These are phyloP conservation scores for Ambrosia trifida DNA, from an alignment of 129 eudicot species.

Conservation along the genomic window DNA sequence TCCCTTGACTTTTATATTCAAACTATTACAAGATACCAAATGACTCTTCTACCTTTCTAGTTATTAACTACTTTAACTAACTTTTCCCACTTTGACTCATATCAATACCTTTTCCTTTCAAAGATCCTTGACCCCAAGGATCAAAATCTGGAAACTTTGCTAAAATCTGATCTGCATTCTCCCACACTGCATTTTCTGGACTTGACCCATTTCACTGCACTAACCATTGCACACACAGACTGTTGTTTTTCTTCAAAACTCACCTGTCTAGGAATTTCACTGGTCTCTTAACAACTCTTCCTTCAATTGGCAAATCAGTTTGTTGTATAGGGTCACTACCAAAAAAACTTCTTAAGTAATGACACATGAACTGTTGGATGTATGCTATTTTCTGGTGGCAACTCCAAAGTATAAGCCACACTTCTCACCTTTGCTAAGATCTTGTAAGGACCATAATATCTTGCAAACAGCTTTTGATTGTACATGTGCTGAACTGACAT, in stretches of 20 bases:
- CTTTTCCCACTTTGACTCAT: too few species aligned
- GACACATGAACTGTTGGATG: slow-evolving; percentile 5
- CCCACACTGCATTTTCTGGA: background rate
- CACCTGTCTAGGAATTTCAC: too few species aligned
- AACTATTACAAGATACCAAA: too few species aligned
- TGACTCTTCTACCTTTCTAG: too few species aligned
- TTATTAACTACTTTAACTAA: too few species aligned
- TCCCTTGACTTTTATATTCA: too few species aligned
- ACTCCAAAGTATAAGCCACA: background rate
- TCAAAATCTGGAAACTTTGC: background rate
- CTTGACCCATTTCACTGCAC: too few species aligned
- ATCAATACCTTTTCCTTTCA: background rate
- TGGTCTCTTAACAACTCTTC: too few species aligned
- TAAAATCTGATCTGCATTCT: background rate
- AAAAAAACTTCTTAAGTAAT: background rate
- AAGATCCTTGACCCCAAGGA: slow-evolving; percentile 16
- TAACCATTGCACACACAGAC: too few species aligned
- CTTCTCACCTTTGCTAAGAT: background rate
- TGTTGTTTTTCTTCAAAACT: background rate
- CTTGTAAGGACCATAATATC: background rate
- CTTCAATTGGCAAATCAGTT: background rate
- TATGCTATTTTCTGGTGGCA: background rate
- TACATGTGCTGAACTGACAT: background rate
- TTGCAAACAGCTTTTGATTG: background rate
- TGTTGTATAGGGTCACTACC: background rate